Evolutionary conservation across 176 grass and related monocot species (phyloP).

Genomic region (Zoysia pacifica): DNA sequence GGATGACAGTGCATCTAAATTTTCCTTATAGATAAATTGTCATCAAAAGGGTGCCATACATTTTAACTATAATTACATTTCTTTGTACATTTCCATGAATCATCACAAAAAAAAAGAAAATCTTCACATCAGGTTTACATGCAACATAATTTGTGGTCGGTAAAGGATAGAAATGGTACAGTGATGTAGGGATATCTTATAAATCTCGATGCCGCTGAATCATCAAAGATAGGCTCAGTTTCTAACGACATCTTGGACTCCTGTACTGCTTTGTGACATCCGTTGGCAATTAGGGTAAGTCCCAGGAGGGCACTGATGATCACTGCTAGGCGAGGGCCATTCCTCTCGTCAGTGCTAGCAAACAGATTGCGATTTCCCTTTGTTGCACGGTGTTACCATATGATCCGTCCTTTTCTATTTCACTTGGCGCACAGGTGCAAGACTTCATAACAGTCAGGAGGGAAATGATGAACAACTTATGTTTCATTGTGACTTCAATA

Average conservation of each 20-base stretch:
- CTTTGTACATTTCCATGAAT: no score
- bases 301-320: slow-evolving; percentile 47
- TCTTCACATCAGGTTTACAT: no score
- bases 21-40: no score
- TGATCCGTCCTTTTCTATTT: slow-evolving; percentile 2
- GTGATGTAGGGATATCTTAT: no score
- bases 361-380: slow-evolving; percentile 24
- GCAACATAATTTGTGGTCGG: no score
- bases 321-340: slow-evolving; percentile 39
- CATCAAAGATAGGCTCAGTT: not conserved
- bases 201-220: no score
- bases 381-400: not conserved
- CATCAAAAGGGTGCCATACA: no score
- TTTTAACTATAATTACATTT: no score
- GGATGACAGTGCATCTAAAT: no score
- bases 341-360: slow-evolving; percentile 34
- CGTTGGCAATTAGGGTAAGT: slow-evolving; percentile 46
- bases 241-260: not conserved
- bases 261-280: slow-evolving; percentile 10
- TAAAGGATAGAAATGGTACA: no score
- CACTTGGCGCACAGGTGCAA: slow-evolving; percentile 17
- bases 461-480: not conserved
- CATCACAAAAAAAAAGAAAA: no score
- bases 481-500: slow-evolving; percentile 24
- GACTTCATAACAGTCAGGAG: slow-evolving; percentile 9